Evolutionary conservation across 73 alveolate species (phyloP), one percentile per base, ranked within the genome.

Genomic region (Blepharisma japonicum): DNA sequence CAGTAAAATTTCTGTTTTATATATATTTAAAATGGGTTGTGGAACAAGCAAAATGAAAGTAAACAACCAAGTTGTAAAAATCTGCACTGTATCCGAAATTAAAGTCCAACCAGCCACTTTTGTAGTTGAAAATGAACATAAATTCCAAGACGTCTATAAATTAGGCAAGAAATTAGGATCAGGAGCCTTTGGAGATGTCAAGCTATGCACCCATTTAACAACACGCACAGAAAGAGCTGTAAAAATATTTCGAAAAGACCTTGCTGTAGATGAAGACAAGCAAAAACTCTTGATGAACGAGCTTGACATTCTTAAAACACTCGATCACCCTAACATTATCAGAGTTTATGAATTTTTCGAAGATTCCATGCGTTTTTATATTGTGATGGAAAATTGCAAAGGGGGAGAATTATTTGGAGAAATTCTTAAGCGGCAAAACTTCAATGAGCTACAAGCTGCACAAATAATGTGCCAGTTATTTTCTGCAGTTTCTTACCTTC

Each of bases 391-490:
- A 55, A 89, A 71, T 78, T 89, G 96, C 66, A 91, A 92, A 55
- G 96, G 96, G n/a, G 98, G 98, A 11, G 96, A 92, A 81, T 90
- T 92, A 68, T 92, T 92, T 85, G 89, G 90, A 81, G 87, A 90
- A 51, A 92, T 92, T 20, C 94, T 91, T 18, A 88, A 92, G 38
- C 80, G 85, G 25, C 83, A 86, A 74, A 61, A 89, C 55, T 72
- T 92, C 72, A 45, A 85, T 7, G 98, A 92, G 81, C 51, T 77
- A 51, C 94, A 87, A 74, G 86, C 93, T 3, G 84, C 98, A 0
- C 68, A 66, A 47, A 78, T 91, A 55, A 85, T 91, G 81, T 83
- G 88, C 68, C 89, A 91, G 72, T 78, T 91, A 50, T 85, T 89
- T 48, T 81, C 90, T 53, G 86, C 91, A 81, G 77, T 71, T 14